Evolutionary conservation across 139 green algal species (phyloP).

Genomic region (Haematococcus lacustris): DNA sequence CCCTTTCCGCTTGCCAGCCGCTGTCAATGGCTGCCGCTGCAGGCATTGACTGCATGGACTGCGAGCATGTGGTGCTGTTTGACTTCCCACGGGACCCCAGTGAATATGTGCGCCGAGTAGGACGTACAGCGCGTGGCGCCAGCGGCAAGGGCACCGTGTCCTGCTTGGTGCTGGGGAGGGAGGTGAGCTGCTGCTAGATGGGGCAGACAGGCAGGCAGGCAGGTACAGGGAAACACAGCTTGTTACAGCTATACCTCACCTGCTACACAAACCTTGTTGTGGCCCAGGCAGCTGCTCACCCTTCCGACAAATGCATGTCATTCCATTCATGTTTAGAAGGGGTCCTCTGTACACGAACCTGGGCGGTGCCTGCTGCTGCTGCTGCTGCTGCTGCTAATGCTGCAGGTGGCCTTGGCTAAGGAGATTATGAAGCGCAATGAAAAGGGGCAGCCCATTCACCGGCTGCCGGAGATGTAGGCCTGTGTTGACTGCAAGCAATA

Average conservation of each 20-base stretch:
- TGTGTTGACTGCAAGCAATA: no score
- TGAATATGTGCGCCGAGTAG: conserved; percentile 89
- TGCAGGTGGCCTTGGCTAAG: conserved; percentile 67
- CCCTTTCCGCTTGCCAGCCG: no score
- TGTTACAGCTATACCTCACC: not conserved
- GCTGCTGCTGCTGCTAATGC: conserved; percentile 60
- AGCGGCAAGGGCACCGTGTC: conserved; percentile 66
- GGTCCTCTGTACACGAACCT: not conserved
- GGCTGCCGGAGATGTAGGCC: no score
- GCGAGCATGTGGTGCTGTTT: conserved; percentile 89
- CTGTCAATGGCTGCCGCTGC: no score
- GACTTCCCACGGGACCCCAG: conserved; percentile 92
- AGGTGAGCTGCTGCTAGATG: conserved; percentile 33
- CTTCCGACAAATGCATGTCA: not conserved
- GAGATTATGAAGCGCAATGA: conserved; percentile 64
- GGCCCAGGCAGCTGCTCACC: not conserved
- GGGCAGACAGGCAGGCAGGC: not conserved
- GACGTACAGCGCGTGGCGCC: conserved; percentile 77
- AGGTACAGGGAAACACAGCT: not conserved
- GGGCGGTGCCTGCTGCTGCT: not conserved
- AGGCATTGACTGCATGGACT: conserved; percentile 71
- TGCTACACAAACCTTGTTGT: not conserved
- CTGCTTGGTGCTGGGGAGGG: conserved; percentile 76
- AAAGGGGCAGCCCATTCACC: conserved; percentile 63
- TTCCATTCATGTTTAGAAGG: not conserved